Base-by-base conservation (phyloP, 495 filamentous ascomycete species). In the Aspergillus avenaceus region DNA sequence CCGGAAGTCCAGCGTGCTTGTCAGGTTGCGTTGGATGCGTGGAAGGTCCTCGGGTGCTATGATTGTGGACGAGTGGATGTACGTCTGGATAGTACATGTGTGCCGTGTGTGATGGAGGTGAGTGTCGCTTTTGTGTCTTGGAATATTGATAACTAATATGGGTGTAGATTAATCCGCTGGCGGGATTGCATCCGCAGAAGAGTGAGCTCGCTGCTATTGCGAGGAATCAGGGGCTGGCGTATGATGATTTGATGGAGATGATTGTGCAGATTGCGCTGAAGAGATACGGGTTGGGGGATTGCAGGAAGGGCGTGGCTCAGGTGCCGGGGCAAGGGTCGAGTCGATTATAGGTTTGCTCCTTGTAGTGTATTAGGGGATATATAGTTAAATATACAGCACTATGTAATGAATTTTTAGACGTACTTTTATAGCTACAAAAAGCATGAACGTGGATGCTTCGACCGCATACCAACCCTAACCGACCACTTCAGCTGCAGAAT, bases 41-140 rank as follows among this genome's bases (percentile, higher is more conserved):
- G 40, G 45, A 41, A 5, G 22, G 45, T 41, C 12, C 8, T 54
- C 26, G 32, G 44, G 1, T 54, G 45, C 23, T 45, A 45, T 8
- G 45, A 54, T 43, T 45, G 44, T 25, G 51, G 40, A 9, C 18
- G 41, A 24, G 45, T 54, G 11, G 51, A 54, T 49, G 29, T 48
- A 8, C 45, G 51, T 7, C 32, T 48, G 43, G 45, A 48, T 43
- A 37, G 24, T 0, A 11, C 11, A 1, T 8, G 9, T 16, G 26
- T 42, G 3, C 25, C 51, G 22, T n/a, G 41, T 18, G 45, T 48
- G 12, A 54, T 54, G 45, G 51, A 55, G 41, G 49, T 47, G 18
- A 14, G 48, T 49, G 5, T 14, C 24, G 14, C n/a, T n/a, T n/a
- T n/a, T 7, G 16, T 42, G 14, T 9, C 8, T 25, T 13, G 8